Evolutionary conservation across 2,329 filamentous ascomycete genomes (phyloP).

Genomic region (Beauveria australis): DNA sequence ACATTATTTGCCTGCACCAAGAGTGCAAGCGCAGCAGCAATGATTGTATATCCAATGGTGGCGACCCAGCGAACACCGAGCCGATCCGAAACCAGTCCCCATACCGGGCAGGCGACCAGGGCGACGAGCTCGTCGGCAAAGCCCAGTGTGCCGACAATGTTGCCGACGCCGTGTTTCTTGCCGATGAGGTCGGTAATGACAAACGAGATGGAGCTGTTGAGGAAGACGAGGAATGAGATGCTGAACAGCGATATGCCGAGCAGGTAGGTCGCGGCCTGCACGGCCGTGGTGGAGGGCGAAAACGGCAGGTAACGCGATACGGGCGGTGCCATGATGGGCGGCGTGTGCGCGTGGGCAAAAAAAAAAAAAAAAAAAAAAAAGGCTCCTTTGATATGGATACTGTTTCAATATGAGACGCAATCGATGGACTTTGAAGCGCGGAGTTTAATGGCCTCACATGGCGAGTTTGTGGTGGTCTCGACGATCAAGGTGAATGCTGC

Average conservation of each 20-base stretch:
- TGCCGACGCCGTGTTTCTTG: slow-evolving; percentile 62
- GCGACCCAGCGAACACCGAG: slow-evolving; percentile 65
- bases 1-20: slow-evolving; percentile 83
- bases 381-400: neutral
- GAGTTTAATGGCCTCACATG: neutral
- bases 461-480: neutral
- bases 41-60: slow-evolving; percentile 72
- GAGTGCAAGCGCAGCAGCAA: slow-evolving; percentile 66
- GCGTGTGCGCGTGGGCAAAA: neutral
- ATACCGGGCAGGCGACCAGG: slow-evolving; percentile 69
- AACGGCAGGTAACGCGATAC: slow-evolving; percentile 47
- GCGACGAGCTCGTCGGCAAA: slow-evolving; percentile 80
- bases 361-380: neutral
- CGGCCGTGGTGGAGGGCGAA: slow-evolving; percentile 47
- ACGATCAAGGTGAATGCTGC: neutral
- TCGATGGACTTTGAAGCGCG: neutral
- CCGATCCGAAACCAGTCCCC: slow-evolving; percentile 71
- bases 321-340: slow-evolving; percentile 23
- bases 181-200: slow-evolving; percentile 78
- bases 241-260: slow-evolving; percentile 77
- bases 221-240: slow-evolving; percentile 83
- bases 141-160: slow-evolving; percentile 75
- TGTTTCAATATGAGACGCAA: neutral
- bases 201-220: slow-evolving; percentile 78
- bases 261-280: slow-evolving; percentile 66